Base-by-base conservation (phyloP, 2,329 filamentous ascomycete species). In the Talaromyces verruculosus region DNA sequence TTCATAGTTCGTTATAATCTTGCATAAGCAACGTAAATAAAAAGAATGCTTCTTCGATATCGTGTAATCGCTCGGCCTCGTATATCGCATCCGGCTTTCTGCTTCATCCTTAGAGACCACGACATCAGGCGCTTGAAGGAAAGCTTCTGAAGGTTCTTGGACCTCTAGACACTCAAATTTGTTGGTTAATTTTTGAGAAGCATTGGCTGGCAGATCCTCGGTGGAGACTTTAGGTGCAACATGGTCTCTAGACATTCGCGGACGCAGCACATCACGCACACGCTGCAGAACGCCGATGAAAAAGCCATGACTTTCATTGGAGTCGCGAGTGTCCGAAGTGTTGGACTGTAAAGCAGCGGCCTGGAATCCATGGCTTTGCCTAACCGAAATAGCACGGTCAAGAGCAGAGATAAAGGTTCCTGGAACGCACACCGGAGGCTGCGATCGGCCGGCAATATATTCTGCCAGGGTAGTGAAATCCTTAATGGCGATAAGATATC, bases 71-170 rank as follows among this genome's bases (percentile, higher is more conserved):
- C 8, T 43, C 57, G 17, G 57, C 13, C 35, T 28, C 57, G n/a
- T 60, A 60, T 8, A 37, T 60, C 13, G 41, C 33, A 19, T 60
- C 57, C 5, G 35, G 33, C 17, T 19, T 43, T 64, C 25, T 43
- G 22, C 2, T 59, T 47, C 33, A 25, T 5, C 63, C 17, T 22
- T 17, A 25, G 17, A 65, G 69, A 73, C 69, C 45, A 72, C 67
- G 8, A 73, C 55, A 49, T 76, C 69, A 0, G 77, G 73, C 8
- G 75, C 72, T 76, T 68, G 35, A 4, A 78, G 47, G 67, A 81
- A 82, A 4, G 70, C 71, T 25, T 78, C 70, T 0, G 78, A 80
- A 1, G 78, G 74, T 28, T 82, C 79, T 47, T 80, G 72, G 13
- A 81, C 67, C 1, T 72, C 69, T 10, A 82, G 69, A 2, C 67